Evolutionary conservation across 345 rosid genomes (phyloP), one percentile per base, ranked within the genome.

Genomic region (Raphanus raphanistrum): DNA sequence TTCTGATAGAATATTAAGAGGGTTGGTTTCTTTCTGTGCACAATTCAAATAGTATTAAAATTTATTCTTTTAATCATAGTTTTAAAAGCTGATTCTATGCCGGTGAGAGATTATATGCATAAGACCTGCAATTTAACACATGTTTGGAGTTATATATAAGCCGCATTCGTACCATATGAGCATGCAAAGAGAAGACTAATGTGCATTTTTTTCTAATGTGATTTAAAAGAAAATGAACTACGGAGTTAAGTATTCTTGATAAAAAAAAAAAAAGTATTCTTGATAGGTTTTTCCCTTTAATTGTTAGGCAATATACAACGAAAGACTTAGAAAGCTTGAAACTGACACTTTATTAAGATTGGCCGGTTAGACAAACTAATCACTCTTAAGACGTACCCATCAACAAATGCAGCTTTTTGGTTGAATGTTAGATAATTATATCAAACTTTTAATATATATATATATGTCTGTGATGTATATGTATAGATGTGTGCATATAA

Each of bases 301-400:
- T 66, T 41, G 72, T 58, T 78, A 25, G 72, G 81, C 76, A 77
- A 64, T 41, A 26, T 65, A 78, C 72, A 78, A 57, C 9, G 72
- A 78, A 58, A 78, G 73, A 78, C 59, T 32, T 68, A 1, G 73
- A 72, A 72, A 66, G 43, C 63, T 58, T 4, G 4, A 11, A 15
- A 52, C 9, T 50, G 12, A 3, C 60, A 28, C 16, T 15, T 17
- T 31, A 31, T 32, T 31, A 68, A 55, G 9, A n/a, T 35, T 63
- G 60, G 71, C 8, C 71, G 71, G 66, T 13, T 38, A 27, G 17
- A 6, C 15, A 8, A 27, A 63, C 21, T 28, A 28, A 13, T 65
- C 69, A 13, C 79, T 61, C 26, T 59, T 45, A 45, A 13, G 3
- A 45, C 52, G 52, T 45, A 45, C 16, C 54, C 29, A 54, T 65